Evolutionary conservation across 2,329 filamentous ascomycete species (phyloP).

Genomic region (Hyphodiscus sp.): DNA sequence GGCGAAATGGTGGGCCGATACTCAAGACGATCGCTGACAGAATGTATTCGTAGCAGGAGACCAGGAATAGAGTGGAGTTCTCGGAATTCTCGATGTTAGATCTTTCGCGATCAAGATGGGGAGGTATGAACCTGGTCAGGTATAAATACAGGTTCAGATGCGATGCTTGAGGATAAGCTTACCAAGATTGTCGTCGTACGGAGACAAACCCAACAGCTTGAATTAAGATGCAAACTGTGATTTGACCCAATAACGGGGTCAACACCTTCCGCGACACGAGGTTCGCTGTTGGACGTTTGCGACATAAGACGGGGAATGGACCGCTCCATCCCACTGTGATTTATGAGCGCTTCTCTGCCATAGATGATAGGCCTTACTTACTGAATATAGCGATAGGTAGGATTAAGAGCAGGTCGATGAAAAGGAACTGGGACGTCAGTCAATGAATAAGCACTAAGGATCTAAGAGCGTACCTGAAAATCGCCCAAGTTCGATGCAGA

Average conservation of each 20-base stretch:
- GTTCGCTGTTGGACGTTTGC: conserved; percentile 84
- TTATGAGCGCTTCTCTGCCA: conserved; percentile 22
- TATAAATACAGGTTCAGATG: background rate
- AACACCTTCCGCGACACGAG: conserved; percentile 90
- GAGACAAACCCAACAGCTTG: conserved; percentile 69
- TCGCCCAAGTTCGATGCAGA: conserved; percentile 92
- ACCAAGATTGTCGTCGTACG: conserved; percentile 77
- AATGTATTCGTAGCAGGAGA: conserved; percentile 93
- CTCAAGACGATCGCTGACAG: conserved; percentile 83
- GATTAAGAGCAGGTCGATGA: conserved; percentile 89
- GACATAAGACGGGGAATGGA: conserved; percentile 67
- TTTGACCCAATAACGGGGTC: conserved; percentile 82
- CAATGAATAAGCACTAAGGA: background rate
- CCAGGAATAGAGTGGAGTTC: conserved; percentile 83
- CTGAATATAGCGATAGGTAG: conserved; percentile 94
- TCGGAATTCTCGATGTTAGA: conserved; percentile 87
- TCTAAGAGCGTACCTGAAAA: conserved; percentile 59
- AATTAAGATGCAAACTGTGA: conserved; percentile 69
- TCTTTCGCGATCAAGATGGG: conserved; percentile 67
- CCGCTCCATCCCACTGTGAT: conserved; percentile 95
- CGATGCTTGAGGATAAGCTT: conserved; percentile 21
- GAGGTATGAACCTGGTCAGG: conserved; percentile 64
- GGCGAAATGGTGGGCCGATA: conserved; percentile 85
- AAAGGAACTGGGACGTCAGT: conserved; percentile 59
- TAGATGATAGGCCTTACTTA: conserved; percentile 33